Evolutionary conservation across 345 rosid genomes (phyloP), one percentile per base, ranked within the genome.

Genomic region (Salix koriyanagi): DNA sequence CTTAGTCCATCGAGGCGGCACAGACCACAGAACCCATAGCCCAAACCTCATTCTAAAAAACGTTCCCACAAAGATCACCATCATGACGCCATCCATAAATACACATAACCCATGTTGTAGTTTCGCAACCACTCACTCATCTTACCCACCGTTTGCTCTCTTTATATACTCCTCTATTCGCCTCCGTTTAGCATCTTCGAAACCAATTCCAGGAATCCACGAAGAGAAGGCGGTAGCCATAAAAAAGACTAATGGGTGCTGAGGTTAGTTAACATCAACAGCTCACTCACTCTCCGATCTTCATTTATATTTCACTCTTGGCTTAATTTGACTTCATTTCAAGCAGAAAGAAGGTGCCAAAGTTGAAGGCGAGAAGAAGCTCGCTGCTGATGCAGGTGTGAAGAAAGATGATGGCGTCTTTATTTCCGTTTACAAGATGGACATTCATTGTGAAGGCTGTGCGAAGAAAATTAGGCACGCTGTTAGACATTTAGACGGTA

Each of bases 361-460:
- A 56, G 78, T 67, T 39, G 89, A 87, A 65, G 96, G 75, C 8
- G 87, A 83, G 75, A 87, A 89, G 84, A 88, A 87, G 74, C 67
- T 84, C 0, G 83, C 46, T 6, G 82, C 85, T 9, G 76, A 19
- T 41, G 75, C 77, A 69, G 85, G 66, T 0, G 77, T 61, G 1
- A 73, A 77, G 66, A 77, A 81, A 32, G 84, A 74, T 37, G 84
- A 79, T 77, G 90, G 80, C 34, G 77, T 46, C 3, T 60, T 48
- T 65, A 79, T 86, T 66, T 86, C 87, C 79, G 90, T 93, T 34
- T 77, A 88, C 88, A 93, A 90, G 86, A 76, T 82, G 74, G 92
- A 91, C 70, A 81, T 96, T 87, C 98, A 91, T 87, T 96, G 99
- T 42, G 94, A 93, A 70, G 98, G 96, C 21, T 96, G 99, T 58